Conservation (phyloP, 495 filamentous ascomycete species). For the Podospora sp. region DNA sequence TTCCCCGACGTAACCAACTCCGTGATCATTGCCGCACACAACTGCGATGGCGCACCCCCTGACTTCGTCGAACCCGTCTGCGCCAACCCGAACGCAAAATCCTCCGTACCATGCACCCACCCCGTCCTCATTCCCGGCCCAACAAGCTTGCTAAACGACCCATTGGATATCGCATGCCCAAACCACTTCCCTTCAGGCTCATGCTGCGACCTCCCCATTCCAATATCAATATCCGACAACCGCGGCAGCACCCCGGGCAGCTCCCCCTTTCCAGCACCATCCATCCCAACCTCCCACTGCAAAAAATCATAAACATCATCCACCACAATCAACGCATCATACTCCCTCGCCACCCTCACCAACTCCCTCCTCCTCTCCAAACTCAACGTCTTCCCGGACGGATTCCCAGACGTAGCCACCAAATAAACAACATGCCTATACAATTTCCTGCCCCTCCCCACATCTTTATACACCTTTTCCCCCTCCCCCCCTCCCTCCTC, state of each 20-base stretch:
- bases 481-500: slow-evolving; percentile 20
- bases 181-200: slow-evolving; percentile 47
- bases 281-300: slow-evolving; percentile 54
- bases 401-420: slow-evolving; percentile 82
- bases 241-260: slow-evolving; percentile 54
- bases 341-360: slow-evolving; percentile 67
- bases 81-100: slow-evolving; percentile 66
- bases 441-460: slow-evolving; percentile 56
- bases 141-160: slow-evolving; percentile 82
- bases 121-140: slow-evolving; percentile 78
- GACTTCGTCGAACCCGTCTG: slow-evolving; percentile 72
- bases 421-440: slow-evolving; percentile 85
- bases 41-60: slow-evolving; percentile 75
- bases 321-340: slow-evolving; percentile 76
- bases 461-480: slow-evolving; percentile 34
- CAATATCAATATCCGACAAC: slow-evolving; percentile 74
- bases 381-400: slow-evolving; percentile 73
- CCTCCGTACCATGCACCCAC: slow-evolving; percentile 75
- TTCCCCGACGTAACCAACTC: slow-evolving; percentile 58
- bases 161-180: slow-evolving; percentile 79
- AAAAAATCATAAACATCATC: slow-evolving; percentile 94
- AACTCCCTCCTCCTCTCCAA: slow-evolving; percentile 61
- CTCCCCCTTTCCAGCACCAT: not conserved
- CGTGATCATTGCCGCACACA: slow-evolving; percentile 66
- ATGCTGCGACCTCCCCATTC: slow-evolving; percentile 42